Evolutionary conservation across 371 early-diverging fungal species (phyloP).

Genomic region (Rhizomucor pusillus): DNA sequence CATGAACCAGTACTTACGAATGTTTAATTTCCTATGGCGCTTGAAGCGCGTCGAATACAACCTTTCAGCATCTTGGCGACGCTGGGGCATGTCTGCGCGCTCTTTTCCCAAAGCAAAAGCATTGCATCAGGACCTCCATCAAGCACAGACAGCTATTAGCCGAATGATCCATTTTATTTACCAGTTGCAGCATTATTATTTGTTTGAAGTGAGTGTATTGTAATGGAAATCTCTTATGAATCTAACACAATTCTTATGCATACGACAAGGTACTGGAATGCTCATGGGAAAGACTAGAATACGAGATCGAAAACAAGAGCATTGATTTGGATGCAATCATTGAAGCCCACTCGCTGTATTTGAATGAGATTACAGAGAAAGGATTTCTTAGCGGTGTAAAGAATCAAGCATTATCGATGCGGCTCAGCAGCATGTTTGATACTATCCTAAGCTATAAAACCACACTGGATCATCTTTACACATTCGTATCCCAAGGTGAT

Average conservation of each 20-base stretch:
- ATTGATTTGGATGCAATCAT: constrained; percentile 75
- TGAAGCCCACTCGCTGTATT: constrained; percentile 65
- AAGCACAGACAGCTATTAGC: constrained; percentile 62
- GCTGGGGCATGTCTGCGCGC: constrained; percentile 69
- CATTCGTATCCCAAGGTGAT: constrained; percentile 17
- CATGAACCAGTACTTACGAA: constrained; percentile 78
- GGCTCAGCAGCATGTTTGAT: constrained; percentile 36
- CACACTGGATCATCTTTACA: constrained; percentile 28
- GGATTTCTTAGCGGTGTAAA: constrained; percentile 56
- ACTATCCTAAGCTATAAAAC: constrained; percentile 34
- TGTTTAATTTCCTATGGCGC: constrained; percentile 88
- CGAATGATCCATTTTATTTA: constrained; percentile 94
- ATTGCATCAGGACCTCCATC: constrained; percentile 53
- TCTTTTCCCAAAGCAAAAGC: constrained; percentile 32
- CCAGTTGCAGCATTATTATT: constrained; percentile 87
- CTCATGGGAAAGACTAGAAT: constrained; percentile 82
- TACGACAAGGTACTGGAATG: constrained; percentile 76
- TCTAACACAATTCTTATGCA: constrained; percentile 21
- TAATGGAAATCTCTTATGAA: neutral
- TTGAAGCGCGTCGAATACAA: constrained; percentile 86
- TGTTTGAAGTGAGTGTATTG: constrained; percentile 61
- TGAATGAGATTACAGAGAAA: constrained; percentile 60
- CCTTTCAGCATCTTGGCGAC: constrained; percentile 75
- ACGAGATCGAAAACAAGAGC: constrained; percentile 51
- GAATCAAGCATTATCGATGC: constrained; percentile 41